Percentiles rank a stretch among this genome's conserved stretches.
These are phyloP conservation scores for Sporothrix pseudoabietina DNA, from an alignment of 2,329 filamentous ascomycete genomes.

Conservation along the genomic window DNA sequence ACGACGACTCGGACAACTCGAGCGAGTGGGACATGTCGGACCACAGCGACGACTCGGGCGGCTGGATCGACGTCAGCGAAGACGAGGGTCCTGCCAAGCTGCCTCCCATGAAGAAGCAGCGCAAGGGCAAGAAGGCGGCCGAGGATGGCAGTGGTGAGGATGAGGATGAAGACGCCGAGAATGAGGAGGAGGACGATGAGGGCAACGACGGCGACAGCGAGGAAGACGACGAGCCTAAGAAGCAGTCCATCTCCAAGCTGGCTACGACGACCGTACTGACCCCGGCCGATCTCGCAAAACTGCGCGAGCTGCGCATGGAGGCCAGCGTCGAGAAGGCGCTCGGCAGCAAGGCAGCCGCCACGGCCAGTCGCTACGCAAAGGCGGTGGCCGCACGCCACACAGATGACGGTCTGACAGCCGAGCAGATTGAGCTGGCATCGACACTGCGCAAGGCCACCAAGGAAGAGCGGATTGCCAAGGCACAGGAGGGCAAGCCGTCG, in stretches of 20 bases:
- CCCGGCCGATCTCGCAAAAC: constrained; percentile 91
- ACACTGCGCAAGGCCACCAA: constrained; percentile 81
- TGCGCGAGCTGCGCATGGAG: constrained; percentile 79
- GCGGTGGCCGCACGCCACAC: constrained; percentile 63
- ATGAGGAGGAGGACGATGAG: constrained; percentile 55
- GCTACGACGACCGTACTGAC: constrained; percentile 95
- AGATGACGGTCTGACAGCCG: constrained; percentile 87
- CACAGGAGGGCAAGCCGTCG: constrained; percentile 77
- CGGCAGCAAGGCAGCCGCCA: constrained; percentile 41
- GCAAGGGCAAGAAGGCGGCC: constrained; percentile 37
- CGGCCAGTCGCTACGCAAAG: constrained; percentile 50
- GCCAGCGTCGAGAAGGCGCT: constrained; percentile 69
- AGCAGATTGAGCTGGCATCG: constrained; percentile 86
- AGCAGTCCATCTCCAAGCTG: constrained; percentile 63
- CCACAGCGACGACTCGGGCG: constrained; percentile 71
- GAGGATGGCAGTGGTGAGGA: constrained; percentile 40
- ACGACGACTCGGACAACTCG: constrained; percentile 58
- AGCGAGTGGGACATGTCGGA: constrained; percentile 65
- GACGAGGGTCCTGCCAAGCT: constrained; percentile 75
- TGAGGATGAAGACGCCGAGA: constrained; percentile 49
- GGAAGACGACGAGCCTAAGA: constrained; percentile 49
- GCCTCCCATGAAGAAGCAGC: constrained; percentile 66
- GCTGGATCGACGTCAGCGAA: constrained; percentile 91
- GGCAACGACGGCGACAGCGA: constrained; percentile 53
- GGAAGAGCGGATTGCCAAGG: constrained; percentile 83